Evolutionary conservation across 2,329 filamentous ascomycete genomes (phyloP), one percentile per base, ranked within the genome.

Genomic region (Orbilia javanica): DNA sequence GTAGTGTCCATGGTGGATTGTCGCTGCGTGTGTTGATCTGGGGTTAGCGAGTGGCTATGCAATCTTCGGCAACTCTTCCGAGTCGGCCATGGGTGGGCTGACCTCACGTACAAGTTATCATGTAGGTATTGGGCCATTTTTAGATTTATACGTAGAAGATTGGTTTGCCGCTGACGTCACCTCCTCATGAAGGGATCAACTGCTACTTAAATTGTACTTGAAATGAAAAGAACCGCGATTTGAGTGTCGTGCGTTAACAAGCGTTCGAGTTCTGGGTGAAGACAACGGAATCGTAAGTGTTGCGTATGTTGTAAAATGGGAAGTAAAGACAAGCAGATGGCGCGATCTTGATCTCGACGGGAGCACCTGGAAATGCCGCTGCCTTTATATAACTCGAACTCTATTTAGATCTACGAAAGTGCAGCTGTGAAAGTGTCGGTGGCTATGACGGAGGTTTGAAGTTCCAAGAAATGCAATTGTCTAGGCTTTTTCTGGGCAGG

Each of bases 401-500:
- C 1, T 22, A 29, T 13, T 25, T 5, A 44, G 18, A 11, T 53
- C 29, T 57, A 57, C 52, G 8, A 57, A 36, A 57, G 52, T 22
- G 31, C 31, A 57, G 52, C 52, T 57, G 31, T 13, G 52, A 57
- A 29, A 18, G 29, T 39, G 22, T 57, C 52, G 52, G 52, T 22
- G 52, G 15, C 22, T 11, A 36, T 57, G 52, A 20, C 52, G 52
- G 52, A 22, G 11, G 52, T 57, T 57, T 36, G n/a, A 22, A 36
- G 29, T 36, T 36, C 52, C 52, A 57, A 57, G 52, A 39, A 36
- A 57, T 57, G 15, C 29, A 22, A 3, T n/a, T 22, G 7, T 20
- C 52, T 57, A 36, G 52, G 52, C 52, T 57, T 57, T 57, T 57
- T 36, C 52, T 57, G 29, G 52, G 52, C 52, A 57, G 52, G 52